phyloP scores from a whole-genome alignment of 345 rosid species.

The Cardamine chenopodiifolia region DNA sequence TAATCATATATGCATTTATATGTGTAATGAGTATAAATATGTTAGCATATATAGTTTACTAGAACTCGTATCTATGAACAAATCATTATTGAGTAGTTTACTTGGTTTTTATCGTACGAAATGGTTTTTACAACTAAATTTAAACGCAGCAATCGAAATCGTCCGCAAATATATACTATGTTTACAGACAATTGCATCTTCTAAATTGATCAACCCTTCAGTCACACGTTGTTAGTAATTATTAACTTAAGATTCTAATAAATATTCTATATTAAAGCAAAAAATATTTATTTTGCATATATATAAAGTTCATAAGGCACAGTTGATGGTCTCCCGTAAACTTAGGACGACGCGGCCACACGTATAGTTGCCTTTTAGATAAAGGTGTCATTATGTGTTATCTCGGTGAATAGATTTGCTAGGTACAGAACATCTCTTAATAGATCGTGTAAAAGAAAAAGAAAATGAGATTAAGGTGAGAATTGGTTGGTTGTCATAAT shows the following conservation, averaged over 20 bases:
- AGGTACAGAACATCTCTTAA: not conserved
- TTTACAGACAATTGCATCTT: not conserved
- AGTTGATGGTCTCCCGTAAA: not conserved
- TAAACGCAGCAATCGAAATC: not conserved
- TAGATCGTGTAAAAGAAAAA: not conserved
- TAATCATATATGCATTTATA: not conserved
- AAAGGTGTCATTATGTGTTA: not conserved
- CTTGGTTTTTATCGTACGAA: not conserved
- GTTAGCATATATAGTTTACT: not conserved
- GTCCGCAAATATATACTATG: not conserved
- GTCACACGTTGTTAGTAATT: not conserved
- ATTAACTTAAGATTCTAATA: not conserved
- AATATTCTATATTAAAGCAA: no score
- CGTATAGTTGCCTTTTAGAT: not conserved
- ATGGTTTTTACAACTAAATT: not conserved
- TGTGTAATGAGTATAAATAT: constrained; percentile 1
- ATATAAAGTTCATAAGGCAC: not conserved
- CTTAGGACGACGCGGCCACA: constrained; percentile 33
- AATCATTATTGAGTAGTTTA: not conserved
- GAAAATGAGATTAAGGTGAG: not conserved
- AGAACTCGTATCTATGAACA: not conserved
- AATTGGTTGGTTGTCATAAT: not conserved
- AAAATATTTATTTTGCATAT: no score
- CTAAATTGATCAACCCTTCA: not conserved
- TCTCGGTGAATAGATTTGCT: not conserved